These are phyloP conservation scores for Aureobasidium vineae DNA, from an alignment of 2,329 filamentous ascomycete genomes.

Conservation along the genomic window DNA sequence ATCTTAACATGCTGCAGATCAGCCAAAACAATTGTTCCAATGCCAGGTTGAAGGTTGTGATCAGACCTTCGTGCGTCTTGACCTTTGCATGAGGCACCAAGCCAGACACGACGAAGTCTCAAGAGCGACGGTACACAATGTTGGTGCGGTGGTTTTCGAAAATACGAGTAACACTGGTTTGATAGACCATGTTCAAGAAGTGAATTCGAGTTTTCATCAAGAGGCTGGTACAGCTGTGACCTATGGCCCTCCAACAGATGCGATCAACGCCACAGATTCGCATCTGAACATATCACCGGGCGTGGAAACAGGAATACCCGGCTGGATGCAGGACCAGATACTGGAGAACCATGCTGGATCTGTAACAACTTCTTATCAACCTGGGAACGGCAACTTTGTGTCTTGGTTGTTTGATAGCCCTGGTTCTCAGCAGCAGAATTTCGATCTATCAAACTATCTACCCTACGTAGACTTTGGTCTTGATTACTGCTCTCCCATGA, in stretches of 20 bases:
- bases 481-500: constrained; percentile 26
- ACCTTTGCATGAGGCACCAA: constrained; percentile 69
- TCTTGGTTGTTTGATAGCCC: constrained; percentile 35
- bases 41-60: constrained; percentile 87
- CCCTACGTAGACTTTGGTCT: constrained; percentile 34
- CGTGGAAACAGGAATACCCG: background rate
- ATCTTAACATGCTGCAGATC: constrained; percentile 54
- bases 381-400: constrained; percentile 32
- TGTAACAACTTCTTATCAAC: background rate
- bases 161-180: background rate
- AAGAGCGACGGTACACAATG: constrained; percentile 41
- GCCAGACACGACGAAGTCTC: constrained; percentile 53
- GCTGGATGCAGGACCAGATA: background rate
- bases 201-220: background rate
- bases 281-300: background rate
- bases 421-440: constrained; percentile 31
- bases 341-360: background rate
- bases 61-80: constrained; percentile 87
- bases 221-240: background rate
- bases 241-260: background rate
- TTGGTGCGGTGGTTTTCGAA: background rate
- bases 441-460: constrained; percentile 32
- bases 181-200: background rate
- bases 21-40: constrained; percentile 86
- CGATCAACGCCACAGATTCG: background rate